Evolutionary conservation across 1,284 basidiomycete species (phyloP), one percentile per base, ranked within the genome.

Genomic region (Irpex lacteus): DNA sequence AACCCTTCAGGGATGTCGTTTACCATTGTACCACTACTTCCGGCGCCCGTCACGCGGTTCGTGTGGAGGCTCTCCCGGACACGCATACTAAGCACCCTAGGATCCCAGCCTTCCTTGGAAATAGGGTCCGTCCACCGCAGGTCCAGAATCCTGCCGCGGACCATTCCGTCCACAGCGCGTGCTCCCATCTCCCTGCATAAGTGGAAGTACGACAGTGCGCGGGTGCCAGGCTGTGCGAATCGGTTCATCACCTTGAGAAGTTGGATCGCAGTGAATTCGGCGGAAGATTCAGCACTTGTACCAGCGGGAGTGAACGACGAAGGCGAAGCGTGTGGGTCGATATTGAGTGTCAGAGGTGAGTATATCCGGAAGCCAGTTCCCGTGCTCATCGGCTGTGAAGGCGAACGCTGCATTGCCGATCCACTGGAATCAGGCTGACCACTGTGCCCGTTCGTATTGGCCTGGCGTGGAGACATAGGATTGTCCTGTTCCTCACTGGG

Each of bases 141-240:
- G 73, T 92, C 90, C 60, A 94, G 74, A 47, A 93, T 85, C 57
- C 86, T 81, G 1, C 87, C 89, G 65, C 86, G 85, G 32, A 94
- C 83, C 88, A 94, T 90, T 18, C 89, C 91, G 71, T 94, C 92
- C 4, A 94, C 89, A 4, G 90, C 89, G 7, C 84, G 80, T 54
- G 90, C 89, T 1, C 92, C 92, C 21, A 93, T 77, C 73, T 92
- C 90, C 38, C 90, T 81, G 70, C 91, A 93, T 6, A 93, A 80
- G 65, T 87, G 76, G 75, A 94, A 94, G 74, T 94, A 94, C 1
- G 88, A 82, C 56, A 94, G 76, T 66, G 86, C 84, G 18, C 78
- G 80, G 58, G 84, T 82, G 49, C 82, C 83, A 0, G 83, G 82
- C 70, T 87, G 84, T 26, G 86, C 84, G 60, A 92, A 79, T 50